phyloP scores from a whole-genome alignment of 108 stramenopile genomes.

The Skeletonema potamos region DNA sequence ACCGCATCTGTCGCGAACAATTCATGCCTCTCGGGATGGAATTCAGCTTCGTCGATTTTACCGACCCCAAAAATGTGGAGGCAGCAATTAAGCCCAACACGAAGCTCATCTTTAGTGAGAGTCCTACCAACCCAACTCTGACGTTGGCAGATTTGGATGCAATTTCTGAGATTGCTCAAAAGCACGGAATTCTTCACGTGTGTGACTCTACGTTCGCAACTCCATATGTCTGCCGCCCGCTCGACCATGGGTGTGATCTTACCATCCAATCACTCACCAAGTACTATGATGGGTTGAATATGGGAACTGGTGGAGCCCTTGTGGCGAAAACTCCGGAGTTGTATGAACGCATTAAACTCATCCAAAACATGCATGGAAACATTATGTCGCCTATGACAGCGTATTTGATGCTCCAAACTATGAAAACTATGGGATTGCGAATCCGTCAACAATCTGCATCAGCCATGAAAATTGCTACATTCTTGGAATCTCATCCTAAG shows the following conservation, averaged over 20 bases:
- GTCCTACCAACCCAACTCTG: conserved; percentile 75
- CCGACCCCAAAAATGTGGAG: conserved; percentile 67
- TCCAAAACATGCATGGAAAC: conserved; percentile 87
- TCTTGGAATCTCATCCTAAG: conserved; percentile 80
- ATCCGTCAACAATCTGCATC: conserved; percentile 64
- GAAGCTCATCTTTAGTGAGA: conserved; percentile 82
- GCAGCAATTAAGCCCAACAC: conserved; percentile 74
- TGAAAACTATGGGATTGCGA: conserved; percentile 85
- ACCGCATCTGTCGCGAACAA: conserved; percentile 74
- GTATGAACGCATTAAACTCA: conserved; percentile 68
- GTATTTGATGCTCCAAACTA: conserved; percentile 77
- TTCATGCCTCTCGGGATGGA: conserved; percentile 65
- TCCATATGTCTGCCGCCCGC: conserved; percentile 65
- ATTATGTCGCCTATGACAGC: conserved; percentile 83
- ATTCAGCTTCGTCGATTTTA: conserved; percentile 77
- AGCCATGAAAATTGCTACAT: conserved; percentile 78
- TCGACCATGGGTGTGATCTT: conserved; percentile 77
- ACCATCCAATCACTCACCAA: conserved; percentile 80
- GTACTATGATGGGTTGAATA: conserved; percentile 84
- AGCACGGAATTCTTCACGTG: conserved; percentile 59
- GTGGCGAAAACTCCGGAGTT: conserved; percentile 66
- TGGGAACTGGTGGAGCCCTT: conserved; percentile 78
- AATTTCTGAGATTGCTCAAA: conserved; percentile 67
- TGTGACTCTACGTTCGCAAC: conserved; percentile 81
- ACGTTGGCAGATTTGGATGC: conserved; percentile 74